Evolutionary conservation across 169 alveolate species (phyloP).

Genomic region (Eimeria sp.): DNA sequence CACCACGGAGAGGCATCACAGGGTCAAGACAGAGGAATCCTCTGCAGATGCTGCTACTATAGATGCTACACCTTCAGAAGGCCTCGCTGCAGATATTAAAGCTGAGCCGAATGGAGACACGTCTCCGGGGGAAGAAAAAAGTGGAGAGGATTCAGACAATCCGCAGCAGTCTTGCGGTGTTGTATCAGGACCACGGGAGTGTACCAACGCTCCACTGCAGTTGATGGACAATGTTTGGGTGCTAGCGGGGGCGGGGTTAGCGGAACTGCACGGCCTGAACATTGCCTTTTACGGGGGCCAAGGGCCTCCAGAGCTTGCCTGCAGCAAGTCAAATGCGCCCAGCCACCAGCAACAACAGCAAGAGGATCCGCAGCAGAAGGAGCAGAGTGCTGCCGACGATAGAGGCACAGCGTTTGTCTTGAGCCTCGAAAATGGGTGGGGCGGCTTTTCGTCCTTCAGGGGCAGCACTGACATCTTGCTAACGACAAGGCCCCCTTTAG

Average conservation of each 20-base stretch:
- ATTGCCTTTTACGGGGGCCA: conserved; percentile 26
- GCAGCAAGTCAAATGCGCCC: not conserved
- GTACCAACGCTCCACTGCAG: conserved; percentile 50
- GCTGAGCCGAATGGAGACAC: not conserved
- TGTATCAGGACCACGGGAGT: not conserved
- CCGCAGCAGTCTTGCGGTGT: not conserved
- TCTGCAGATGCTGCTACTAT: not conserved
- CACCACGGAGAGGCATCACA: not conserved
- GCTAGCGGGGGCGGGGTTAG: conserved; percentile 10
- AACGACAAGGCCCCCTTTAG: not conserved
- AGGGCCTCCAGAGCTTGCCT: not conserved
- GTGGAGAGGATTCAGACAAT: not conserved
- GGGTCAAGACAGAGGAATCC: not conserved
- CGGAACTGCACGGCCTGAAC: conserved; percentile 42
- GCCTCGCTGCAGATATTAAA: not conserved
- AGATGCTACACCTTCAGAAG: conserved; percentile 15
- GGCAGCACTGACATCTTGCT: conserved; percentile 39
- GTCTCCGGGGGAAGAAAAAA: not conserved
- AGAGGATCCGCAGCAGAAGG: conserved; percentile 64
- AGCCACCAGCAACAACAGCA: not conserved
- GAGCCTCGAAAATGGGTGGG: conserved; percentile 8
- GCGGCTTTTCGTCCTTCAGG: conserved; percentile 37
- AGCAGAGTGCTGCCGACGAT: not conserved
- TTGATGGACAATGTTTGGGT: conserved; percentile 20
- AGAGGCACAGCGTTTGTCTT: not conserved